phyloP scores from a whole-genome alignment of 805 yeast species.

The Huiozyma sinensis region DNA sequence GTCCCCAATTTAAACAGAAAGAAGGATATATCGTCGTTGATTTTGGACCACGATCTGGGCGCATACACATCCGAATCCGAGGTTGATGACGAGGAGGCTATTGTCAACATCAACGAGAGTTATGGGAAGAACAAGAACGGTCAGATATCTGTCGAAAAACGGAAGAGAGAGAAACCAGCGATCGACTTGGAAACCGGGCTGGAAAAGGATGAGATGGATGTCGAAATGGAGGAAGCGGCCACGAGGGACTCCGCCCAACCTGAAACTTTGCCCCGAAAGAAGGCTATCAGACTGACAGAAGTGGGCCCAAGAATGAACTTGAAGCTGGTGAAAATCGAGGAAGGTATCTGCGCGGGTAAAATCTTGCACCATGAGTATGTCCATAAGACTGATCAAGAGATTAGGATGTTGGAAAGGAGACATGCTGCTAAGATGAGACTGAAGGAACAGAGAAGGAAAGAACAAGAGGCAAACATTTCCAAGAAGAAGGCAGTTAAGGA shows the following conservation, averaged over 20 bases:
- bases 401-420: conserved; percentile 47
- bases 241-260: conserved; percentile 1
- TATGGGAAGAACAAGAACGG: conserved; percentile 16
- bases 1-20: conserved; percentile 62
- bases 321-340: conserved; percentile 77
- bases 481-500: conserved; percentile 64
- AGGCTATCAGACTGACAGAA: conserved; percentile 87
- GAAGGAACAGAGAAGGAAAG: conserved; percentile 61
- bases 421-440: conserved; percentile 53
- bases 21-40: conserved; percentile 70
- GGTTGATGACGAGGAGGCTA: conserved; percentile 84
- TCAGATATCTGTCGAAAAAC: conserved; percentile 3
- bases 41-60: conserved; percentile 71
- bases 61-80: conserved; percentile 83
- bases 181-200: conserved; percentile 13
- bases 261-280: conserved; percentile 35
- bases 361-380: conserved; percentile 72
- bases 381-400: conserved; percentile 52
- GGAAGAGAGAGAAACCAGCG: conserved; percentile 12
- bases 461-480: conserved; percentile 69
- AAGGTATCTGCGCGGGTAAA: conserved; percentile 82
- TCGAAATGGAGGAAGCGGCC: conserved; percentile 13
- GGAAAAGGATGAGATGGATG: conserved; percentile 12
- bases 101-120: conserved; percentile 46
- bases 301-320: conserved; percentile 83